A percentile compares a stretch with the other conserved stretches of the same genome.
Conservation (phyloP, 768 basidiomycete species). For the Mycena metata region DNA sequence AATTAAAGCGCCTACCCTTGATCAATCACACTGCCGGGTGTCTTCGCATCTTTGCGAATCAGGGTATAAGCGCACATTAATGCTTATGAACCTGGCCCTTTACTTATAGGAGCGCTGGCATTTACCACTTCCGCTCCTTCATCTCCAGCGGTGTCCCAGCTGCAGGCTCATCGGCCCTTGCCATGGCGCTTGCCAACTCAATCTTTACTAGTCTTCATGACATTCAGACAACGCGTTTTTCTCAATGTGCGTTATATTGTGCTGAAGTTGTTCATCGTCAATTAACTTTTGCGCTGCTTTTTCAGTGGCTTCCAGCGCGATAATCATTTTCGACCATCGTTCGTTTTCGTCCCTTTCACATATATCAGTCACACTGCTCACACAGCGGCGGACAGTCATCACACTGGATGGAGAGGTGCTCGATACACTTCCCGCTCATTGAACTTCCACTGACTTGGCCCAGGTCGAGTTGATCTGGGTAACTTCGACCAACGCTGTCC, state of each 20-base stretch:
- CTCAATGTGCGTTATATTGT: slow-evolving; percentile 55
- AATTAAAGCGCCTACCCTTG: slow-evolving; percentile 3
- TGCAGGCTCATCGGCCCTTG: slow-evolving; percentile 14
- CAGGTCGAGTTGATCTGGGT: slow-evolving; percentile 72
- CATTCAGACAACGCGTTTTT: slow-evolving; percentile 57
- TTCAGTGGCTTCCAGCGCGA: slow-evolving; percentile 64
- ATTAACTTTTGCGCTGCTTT: no score
- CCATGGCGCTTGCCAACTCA: slow-evolving; percentile 32
- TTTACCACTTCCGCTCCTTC: slow-evolving; percentile 27
- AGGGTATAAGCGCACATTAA: slow-evolving; percentile 18
- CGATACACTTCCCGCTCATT: slow-evolving; percentile 6
- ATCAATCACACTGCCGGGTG: slow-evolving; percentile 8
- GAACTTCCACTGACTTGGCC: slow-evolving; percentile 13
- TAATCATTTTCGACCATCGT: slow-evolving; percentile 70
- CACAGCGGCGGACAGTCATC: slow-evolving; percentile 50
- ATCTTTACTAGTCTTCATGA: slow-evolving; percentile 49
- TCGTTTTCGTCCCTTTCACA: slow-evolving; percentile 38
- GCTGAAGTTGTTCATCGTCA: neutral
- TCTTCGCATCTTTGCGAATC: slow-evolving; percentile 25
- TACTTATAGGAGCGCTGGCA: slow-evolving; percentile 20
- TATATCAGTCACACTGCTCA: slow-evolving; percentile 9
- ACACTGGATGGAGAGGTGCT: slow-evolving; percentile 68
- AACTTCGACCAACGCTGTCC: slow-evolving; percentile 22
- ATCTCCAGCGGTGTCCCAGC: slow-evolving; percentile 30
- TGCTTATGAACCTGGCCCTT: slow-evolving; percentile 23